Base-by-base conservation (phyloP, 1,139 yeast genomes). In the Candida pseudoviswanathii region DNA sequence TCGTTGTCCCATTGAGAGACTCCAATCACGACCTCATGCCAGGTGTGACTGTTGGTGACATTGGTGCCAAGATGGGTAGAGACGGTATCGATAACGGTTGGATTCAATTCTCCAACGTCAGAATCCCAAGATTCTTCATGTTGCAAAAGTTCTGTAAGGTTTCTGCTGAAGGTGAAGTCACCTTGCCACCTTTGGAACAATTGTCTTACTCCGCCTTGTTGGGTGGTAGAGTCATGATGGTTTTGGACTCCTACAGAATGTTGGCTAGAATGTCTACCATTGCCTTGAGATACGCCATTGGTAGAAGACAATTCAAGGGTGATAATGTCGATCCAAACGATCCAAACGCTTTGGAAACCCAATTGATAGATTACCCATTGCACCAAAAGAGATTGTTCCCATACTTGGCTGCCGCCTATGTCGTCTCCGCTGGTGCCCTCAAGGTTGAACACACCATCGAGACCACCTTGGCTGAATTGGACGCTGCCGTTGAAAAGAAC, bases 51-150 rank as follows among this genome's bases (percentile, higher is more conserved):
- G 65, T 73, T 47, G 80, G 80, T 53, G 80, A 75, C 55, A 75
- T 75, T 60, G 80, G 80, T 52, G 69, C 77, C 52, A 75, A 75
- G 64, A 75, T 75, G 80, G 80, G 80, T 52, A 65, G 80, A 62
- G 77, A 75, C 49, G 80, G 79, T 52, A 74, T 75, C 53, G 80
- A 75, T 58, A 75, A 75, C 57, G 80, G 80, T 53, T 75, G 80
- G 80, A 75, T 75, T 58, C 80, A 75, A 60, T 75, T 71, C 61
- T 68, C 78, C 47, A 61, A 65, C 57, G 80, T 75, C 45, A 64
- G 75, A 55, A 73, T 75, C 51, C 80, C 80, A 46, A 63, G 79
- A 52, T 71, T 60, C 64, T 73, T 73, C 61, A 75, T 75, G 80
- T 73, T 75, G 62, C 79, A 75, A 63, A 75, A 72, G 60, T 75